Conservation (phyloP, 1,284 basidiomycete species). For the Exsudoporus floridanus region DNA sequence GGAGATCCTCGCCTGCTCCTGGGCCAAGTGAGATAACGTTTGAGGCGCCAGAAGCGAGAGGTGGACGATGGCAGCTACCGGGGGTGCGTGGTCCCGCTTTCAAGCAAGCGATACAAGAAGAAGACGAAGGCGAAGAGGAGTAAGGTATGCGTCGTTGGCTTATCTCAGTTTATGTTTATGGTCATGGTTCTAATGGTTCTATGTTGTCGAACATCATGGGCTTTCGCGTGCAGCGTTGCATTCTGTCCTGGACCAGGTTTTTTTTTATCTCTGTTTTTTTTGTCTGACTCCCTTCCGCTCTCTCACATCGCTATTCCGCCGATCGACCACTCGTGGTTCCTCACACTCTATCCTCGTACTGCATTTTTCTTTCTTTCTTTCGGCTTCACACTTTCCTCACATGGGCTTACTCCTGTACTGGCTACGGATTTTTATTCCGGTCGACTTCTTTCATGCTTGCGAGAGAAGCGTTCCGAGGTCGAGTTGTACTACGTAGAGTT, state of each 20-base stretch:
- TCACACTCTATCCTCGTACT: conserved; percentile 13
- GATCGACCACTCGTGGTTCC: conserved; percentile 3
- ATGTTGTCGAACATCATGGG: conserved; percentile 13
- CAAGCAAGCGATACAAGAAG: conserved; percentile 68
- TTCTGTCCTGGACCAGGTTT: conserved; percentile 2
- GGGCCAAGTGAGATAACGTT: conserved; percentile 42
- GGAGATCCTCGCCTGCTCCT: conserved; percentile 58
- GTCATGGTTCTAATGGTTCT: conserved; percentile 1
- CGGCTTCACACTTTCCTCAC: conserved; percentile 3
- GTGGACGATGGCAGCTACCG: conserved; percentile 65
- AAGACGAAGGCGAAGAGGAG: conserved; percentile 74
- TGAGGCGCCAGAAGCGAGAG: conserved; percentile 46
- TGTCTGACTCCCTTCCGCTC: conserved; percentile 1
- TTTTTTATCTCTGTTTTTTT: conserved; percentile 5
- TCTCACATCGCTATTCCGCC: conserved; percentile 24
- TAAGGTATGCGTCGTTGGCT: conserved; percentile 26
- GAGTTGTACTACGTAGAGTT: conserved; percentile 15
- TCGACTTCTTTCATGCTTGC: neutral
- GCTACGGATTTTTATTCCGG: conserved; percentile 19
- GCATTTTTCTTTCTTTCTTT: neutral
- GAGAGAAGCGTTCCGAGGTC: neutral
- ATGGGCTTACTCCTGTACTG: conserved; percentile 18
- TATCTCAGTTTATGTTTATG: conserved; percentile 5
- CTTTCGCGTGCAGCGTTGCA: conserved; percentile 6
- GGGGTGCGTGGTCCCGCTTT: conserved; percentile 62